phyloP scores from a whole-genome alignment of 768 basidiomycete species.

The Harrya chromipes region DNA sequence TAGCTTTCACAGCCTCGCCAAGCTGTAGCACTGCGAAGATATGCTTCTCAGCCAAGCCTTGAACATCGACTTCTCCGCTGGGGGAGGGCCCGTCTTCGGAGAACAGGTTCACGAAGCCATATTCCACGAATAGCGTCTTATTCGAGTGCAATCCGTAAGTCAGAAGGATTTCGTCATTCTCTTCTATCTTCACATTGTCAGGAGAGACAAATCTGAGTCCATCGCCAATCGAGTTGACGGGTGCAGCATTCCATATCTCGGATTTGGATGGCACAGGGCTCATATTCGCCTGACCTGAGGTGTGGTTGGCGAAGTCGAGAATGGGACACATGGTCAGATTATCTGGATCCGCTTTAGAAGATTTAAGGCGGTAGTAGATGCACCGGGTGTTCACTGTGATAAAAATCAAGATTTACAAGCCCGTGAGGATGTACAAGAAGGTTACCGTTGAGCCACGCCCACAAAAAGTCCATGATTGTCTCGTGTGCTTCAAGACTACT shows the following conservation, averaged over 20 bases:
- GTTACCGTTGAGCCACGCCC: conserved; percentile 91
- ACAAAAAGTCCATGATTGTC: conserved; percentile 51
- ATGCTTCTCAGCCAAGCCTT: conserved; percentile 47
- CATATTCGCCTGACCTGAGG: conserved; percentile 40
- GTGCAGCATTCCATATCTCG: conserved; percentile 37
- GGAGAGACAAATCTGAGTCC: conserved; percentile 53
- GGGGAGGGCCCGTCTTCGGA: conserved; percentile 25
- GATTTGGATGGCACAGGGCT: conserved; percentile 37
- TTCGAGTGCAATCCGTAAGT: conserved; percentile 82
- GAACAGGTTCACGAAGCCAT: conserved; percentile 70
- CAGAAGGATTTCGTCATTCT: conserved; percentile 68
- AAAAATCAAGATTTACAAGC: conserved; percentile 3
- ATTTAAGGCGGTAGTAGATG: conserved; percentile 64
- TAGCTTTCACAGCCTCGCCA: conserved; percentile 46
- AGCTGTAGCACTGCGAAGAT: conserved; percentile 43
- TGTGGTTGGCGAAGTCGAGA: conserved; percentile 89
- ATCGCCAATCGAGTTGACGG: conserved; percentile 37
- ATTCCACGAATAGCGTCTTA: conserved; percentile 77
- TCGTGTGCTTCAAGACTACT: conserved; percentile 4
- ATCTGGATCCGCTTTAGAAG: conserved; percentile 51
- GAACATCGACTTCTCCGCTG: conserved; percentile 62
- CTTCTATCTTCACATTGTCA: conserved; percentile 34
- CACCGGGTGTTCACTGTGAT: conserved; percentile 86
- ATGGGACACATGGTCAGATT: conserved; percentile 88
- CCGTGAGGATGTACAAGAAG: conserved; percentile 2